These are phyloP conservation scores for Malania oleifera DNA, from an alignment of 164 flowering plant species.

Conservation along the genomic window DNA sequence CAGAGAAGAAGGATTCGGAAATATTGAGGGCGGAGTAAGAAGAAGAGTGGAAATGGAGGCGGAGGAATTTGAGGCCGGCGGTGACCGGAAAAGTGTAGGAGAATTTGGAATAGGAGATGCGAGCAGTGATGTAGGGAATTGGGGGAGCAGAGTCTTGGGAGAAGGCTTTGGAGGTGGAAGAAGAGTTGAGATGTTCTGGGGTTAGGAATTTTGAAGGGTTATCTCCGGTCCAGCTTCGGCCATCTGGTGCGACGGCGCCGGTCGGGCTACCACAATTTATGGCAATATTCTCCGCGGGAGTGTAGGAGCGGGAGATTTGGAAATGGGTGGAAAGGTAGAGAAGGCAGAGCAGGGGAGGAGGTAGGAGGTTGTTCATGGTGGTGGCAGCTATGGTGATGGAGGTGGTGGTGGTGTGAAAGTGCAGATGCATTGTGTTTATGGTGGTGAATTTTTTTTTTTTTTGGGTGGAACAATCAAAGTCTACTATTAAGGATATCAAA, in stretches of 20 bases:
- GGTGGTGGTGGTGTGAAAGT: too few species aligned
- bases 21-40: not conserved
- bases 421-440: too few species aligned
- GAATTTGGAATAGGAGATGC: constrained; percentile 7
- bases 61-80: constrained; percentile 7
- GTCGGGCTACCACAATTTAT: not conserved
- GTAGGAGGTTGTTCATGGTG: too few species aligned
- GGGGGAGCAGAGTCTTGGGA: constrained; percentile 1
- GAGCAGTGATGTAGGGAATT: constrained; percentile 19
- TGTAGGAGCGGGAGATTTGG: too few species aligned
- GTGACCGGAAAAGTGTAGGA: constrained; percentile 11
- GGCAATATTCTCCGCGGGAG: not conserved
- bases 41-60: constrained; percentile 13
- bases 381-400: too few species aligned
- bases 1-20: constrained; percentile 13
- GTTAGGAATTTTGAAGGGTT: not conserved
- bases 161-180: constrained; percentile 6
- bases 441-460: too few species aligned
- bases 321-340: too few species aligned
- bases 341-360: too few species aligned
- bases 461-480: too few species aligned
- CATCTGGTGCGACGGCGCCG: not conserved
- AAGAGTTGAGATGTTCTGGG: constrained; percentile 7
- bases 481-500: too few species aligned
- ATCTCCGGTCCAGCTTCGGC: constrained; percentile 7